phyloP scores from a whole-genome alignment of 805 yeast genomes.

The Osmozyma mogii region DNA sequence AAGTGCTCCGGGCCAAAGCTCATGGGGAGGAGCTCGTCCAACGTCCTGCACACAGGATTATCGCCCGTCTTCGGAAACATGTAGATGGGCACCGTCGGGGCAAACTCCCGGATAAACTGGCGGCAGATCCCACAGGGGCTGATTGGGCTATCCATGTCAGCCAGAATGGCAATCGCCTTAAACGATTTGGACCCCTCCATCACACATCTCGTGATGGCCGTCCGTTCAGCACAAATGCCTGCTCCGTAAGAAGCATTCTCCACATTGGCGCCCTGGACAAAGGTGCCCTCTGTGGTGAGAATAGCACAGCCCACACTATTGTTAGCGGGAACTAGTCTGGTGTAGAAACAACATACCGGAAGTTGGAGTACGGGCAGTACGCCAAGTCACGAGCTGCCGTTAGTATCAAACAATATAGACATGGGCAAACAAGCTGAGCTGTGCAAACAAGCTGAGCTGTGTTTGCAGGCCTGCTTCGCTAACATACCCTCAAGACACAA shows the following conservation, averaged over 20 bases:
- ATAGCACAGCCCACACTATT: conserved; percentile 74
- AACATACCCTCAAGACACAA: too few relatives aligned
- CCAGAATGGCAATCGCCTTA: conserved; percentile 58
- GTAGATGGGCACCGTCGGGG: conserved; percentile 47
- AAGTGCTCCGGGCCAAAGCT: conserved; percentile 82
- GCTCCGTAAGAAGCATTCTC: conserved; percentile 88
- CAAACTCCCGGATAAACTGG: conserved; percentile 82
- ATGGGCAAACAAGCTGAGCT: too few relatives aligned
- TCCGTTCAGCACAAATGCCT: conserved; percentile 35
- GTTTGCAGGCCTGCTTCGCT: too few relatives aligned
- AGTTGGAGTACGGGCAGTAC: conserved; percentile 68
- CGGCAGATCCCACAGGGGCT: conserved; percentile 95
- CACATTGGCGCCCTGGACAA: conserved; percentile 72
- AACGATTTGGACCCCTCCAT: conserved; percentile 36
- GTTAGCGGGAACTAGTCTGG: conserved; percentile 9
- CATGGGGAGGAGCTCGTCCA: conserved; percentile 65
- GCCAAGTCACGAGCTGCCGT: conserved; percentile 40
- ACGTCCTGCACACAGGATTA: conserved; percentile 33
- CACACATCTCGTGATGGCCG: conserved; percentile 25
- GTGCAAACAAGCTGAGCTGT: too few relatives aligned
- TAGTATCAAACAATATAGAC: too few relatives aligned
- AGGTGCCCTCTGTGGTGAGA: conserved; percentile 41
- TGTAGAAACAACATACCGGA: conserved; percentile 28
- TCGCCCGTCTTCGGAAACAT: conserved; percentile 59
- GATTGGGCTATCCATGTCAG: conserved; percentile 50